Evolutionary conservation across 2,329 filamentous ascomycete genomes (phyloP).

Genomic region (Colletotrichum incanum): DNA sequence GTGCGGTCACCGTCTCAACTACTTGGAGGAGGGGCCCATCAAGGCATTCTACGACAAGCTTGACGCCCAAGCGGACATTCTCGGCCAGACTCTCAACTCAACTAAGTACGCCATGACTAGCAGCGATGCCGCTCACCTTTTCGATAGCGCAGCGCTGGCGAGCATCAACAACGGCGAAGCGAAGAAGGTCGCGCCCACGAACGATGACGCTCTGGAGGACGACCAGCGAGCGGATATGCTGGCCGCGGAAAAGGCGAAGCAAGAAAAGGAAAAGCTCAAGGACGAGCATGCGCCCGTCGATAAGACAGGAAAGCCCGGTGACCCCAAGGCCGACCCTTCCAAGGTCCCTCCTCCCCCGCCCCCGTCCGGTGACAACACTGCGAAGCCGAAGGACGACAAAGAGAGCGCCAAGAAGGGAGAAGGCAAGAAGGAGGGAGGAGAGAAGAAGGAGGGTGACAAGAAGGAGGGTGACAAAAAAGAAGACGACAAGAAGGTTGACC

Average conservation of each 20-base stretch:
- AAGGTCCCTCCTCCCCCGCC: conserved; percentile 9
- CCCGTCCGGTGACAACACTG: neutral
- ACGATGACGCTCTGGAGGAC: conserved; percentile 40
- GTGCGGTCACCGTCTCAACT: conserved; percentile 45
- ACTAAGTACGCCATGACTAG: conserved; percentile 43
- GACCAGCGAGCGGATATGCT: conserved; percentile 38
- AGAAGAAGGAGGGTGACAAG: conserved; percentile 28
- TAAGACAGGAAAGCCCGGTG: conserved; percentile 29
- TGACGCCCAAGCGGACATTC: conserved; percentile 32
- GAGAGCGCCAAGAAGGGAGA: conserved; percentile 7
- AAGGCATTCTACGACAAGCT: conserved; percentile 43
- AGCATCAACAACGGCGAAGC: conserved; percentile 33
- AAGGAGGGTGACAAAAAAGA: conserved; percentile 18
- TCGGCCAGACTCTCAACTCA: conserved; percentile 41
- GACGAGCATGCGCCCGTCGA: conserved; percentile 36
- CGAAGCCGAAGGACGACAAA: conserved; percentile 15
- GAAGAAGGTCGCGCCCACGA: conserved; percentile 25
- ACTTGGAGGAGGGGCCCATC: conserved; percentile 37
- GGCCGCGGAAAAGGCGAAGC: conserved; percentile 24
- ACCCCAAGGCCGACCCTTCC: conserved; percentile 37
- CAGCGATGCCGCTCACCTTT: conserved; percentile 29
- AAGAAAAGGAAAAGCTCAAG: conserved; percentile 36
- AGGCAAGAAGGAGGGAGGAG: conserved; percentile 18
- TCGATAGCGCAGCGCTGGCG: conserved; percentile 39
- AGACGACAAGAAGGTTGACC: conserved; percentile 40